Base-by-base conservation (phyloP, 1,139 yeast genomes). In the Zygosaccharomyces sapae region DNA sequence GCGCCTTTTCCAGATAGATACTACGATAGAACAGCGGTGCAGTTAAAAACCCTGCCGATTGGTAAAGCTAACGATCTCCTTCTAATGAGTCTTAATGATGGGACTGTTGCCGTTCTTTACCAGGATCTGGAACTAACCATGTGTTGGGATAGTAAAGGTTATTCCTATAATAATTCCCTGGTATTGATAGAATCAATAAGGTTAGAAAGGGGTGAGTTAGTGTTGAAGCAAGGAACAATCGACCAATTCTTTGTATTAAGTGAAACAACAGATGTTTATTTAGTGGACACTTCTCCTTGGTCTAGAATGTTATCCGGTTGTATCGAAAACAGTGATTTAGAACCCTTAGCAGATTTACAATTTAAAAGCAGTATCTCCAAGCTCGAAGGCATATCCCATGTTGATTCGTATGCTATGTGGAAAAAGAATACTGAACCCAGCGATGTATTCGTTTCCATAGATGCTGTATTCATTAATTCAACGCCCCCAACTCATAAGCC, bases 1-100 rank as follows among this genome's bases (percentile, higher is more conserved):
- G 59, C 66, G 20, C 83, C 84, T 2, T 81, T 71, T 52, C 83
- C 83, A 1, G 70, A 70, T 4, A 62, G 58, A 18, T 58, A 79
- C 9, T 79, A 80, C 57, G 67, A 63, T 2, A 69, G 67, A n/a
- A 68, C 67, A 3, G 74, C 75, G 1, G 53, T 60, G 12, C 73
- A 71, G 44, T 55, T 74, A 12, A 44, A 52, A 3, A 47, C 59
- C 8, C 29, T 66, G 9, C 65, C 64, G n/a, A 55, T 70, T 5
- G 68, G 65, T 1, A 49, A 50, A 34, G 34, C 44, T 5, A 55
- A 54, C 16, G 65, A 62, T 37, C 27, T 62, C n/a, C 39, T 61
- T 8, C 37, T 44, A 18, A 22, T 61, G 30, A 41, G 51, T 5
- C 55, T 55, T 45, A 57, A 53, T 35, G 54, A 60, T 46, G 62